These are phyloP conservation scores for Dendrothele bispora DNA, from an alignment of 768 basidiomycete genomes.

Conservation along the genomic window DNA sequence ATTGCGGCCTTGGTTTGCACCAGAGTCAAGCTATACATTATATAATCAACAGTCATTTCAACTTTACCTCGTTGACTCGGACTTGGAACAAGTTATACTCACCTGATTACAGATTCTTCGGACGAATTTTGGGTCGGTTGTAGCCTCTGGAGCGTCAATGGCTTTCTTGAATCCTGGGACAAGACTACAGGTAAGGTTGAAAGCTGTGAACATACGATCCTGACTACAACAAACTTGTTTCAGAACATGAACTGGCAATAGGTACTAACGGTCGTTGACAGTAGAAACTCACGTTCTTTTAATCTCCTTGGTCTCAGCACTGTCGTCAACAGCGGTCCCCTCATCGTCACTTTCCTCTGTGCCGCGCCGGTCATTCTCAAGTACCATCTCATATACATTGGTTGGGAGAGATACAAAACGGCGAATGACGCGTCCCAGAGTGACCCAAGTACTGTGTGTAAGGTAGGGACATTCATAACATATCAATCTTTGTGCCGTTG, in stretches of 20 bases:
- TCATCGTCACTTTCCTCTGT: neutral
- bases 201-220: neutral
- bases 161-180: neutral
- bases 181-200: neutral
- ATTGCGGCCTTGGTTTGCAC: conserved; percentile 18
- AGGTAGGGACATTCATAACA: too few species aligned
- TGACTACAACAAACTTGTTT: neutral
- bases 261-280: neutral
- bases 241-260: neutral
- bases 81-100: conserved; percentile 1
- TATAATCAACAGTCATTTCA: neutral
- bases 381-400: neutral
- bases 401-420: neutral
- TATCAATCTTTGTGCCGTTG: too few species aligned
- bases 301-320: neutral
- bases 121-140: neutral
- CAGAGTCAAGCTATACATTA: conserved; percentile 21
- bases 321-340: neutral
- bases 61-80: conserved; percentile 9
- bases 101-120: neutral
- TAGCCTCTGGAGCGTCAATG: neutral
- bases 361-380: neutral
- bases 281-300: neutral
- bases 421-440: neutral
- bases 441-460: too few species aligned